phyloP scores from a whole-genome alignment of 345 rosid species.

The Citrus hindsii region DNA sequence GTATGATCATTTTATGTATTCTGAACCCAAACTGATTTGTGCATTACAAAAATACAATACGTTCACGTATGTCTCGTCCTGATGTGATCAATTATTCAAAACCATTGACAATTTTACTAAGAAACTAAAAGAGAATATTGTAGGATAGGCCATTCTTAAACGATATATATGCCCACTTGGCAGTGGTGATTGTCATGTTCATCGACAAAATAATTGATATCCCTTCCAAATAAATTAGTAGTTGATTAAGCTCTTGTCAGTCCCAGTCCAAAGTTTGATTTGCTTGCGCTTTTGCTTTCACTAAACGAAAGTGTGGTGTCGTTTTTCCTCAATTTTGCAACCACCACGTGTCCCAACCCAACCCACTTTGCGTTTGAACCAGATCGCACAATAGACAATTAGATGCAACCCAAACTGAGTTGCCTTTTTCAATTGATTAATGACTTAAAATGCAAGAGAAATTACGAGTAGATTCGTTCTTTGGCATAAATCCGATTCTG shows the following conservation, averaged over 20 bases:
- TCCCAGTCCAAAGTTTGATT: not conserved
- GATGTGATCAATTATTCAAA: no score
- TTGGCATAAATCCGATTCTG: not conserved
- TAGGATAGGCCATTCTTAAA: not conserved
- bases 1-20: not conserved
- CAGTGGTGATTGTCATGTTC: not conserved
- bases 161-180: not conserved
- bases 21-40: not conserved
- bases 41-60: no score
- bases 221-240: not conserved
- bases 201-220: not conserved
- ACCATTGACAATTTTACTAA: not conserved
- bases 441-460: not conserved
- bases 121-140: not conserved
- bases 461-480: not conserved
- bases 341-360: not conserved
- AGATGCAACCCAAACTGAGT: not conserved
- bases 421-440: not conserved
- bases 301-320: not conserved
- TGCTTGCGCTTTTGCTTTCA: not conserved
- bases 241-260: not conserved
- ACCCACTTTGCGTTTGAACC: not conserved
- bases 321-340: not conserved
- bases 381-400: not conserved
- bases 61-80: no score